Percentiles rank a stretch among this genome's conserved stretches.
phyloP scores from a whole-genome alignment of 2,329 filamentous ascomycete species.

The Fusarium keratoplasticum region DNA sequence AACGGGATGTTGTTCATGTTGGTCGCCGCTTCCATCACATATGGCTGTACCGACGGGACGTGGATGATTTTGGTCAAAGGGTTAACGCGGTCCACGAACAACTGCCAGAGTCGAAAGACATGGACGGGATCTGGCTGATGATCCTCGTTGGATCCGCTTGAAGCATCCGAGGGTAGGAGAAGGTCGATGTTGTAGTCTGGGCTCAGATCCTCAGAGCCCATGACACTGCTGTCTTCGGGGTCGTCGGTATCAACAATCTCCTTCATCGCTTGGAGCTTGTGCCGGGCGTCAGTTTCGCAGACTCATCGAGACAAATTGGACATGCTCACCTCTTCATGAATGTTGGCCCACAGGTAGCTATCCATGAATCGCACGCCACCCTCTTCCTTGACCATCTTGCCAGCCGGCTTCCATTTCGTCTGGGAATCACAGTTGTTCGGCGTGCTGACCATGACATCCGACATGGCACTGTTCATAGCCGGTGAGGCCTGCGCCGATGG shows the following conservation, averaged over 20 bases:
- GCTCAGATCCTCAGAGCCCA: conserved; percentile 61
- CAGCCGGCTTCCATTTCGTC: conserved; percentile 57
- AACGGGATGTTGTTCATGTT: conserved; percentile 66
- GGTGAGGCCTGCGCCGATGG: conserved; percentile 32
- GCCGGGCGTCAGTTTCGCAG: conserved; percentile 4
- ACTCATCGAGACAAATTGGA: background rate
- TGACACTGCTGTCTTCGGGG: conserved; percentile 59
- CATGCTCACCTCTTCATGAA: conserved; percentile 66
- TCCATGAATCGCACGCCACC: conserved; percentile 68
- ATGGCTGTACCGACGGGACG: conserved; percentile 74
- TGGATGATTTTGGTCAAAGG: conserved; percentile 80
- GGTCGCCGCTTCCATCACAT: conserved; percentile 71
- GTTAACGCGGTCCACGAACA: conserved; percentile 79
- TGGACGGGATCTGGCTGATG: conserved; percentile 75
- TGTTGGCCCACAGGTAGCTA: conserved; percentile 63
- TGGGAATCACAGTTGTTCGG: conserved; percentile 47
- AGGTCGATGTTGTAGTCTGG: conserved; percentile 66
- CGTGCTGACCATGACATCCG: conserved; percentile 44
- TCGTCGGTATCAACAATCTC: conserved; percentile 66
- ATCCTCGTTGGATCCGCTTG: conserved; percentile 55
- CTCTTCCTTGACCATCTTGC: conserved; percentile 68
- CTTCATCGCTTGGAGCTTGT: conserved; percentile 68
- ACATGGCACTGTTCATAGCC: conserved; percentile 33
- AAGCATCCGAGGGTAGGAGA: conserved; percentile 57
- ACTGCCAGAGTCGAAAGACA: conserved; percentile 79